Evolutionary conservation across 352 stramenopile species (phyloP), one percentile per base, ranked within the genome.

Genomic region (Globisporangium ultimum): DNA sequence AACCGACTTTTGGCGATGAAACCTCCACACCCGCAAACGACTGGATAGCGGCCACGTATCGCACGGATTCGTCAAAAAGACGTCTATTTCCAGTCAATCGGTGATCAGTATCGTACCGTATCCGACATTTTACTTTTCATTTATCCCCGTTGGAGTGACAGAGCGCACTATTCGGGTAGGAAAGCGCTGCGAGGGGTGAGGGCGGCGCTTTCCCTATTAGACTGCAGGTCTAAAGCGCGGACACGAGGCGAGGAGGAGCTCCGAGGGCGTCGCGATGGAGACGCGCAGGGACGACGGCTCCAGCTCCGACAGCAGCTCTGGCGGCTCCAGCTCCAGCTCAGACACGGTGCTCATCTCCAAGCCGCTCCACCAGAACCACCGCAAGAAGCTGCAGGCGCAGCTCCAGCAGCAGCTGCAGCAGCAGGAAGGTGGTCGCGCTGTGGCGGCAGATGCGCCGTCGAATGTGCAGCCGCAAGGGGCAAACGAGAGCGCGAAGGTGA

Each of bases 311-410:
- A 82, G 71, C 61, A 79, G 76, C 58, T 80, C 72, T 20, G 86
- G 76, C 55, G 86, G 76, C 55, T 87, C 78, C 34, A 78, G 67
- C 48, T 77, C 69, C n/a, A 87, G 81, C 64, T 87, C 77, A 36
- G 75, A 92, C 70, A 84, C 76, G 28, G 82, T 92, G 64, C 72
- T 92, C 11, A 88, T 92, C 52, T 79, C 80, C 49, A 84, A 82
- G 48, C 75, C 77, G 51, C 72, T 88, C 42, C 71, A 85, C 53
- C 73, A 89, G 55, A 77, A 76, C 36, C 68, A 77, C 47, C 77
- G 80, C 61, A 72, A 83, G 55, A 84, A 88, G 51, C 72, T 88
- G 56, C 74, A 79, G 48, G 63, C 65, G 46, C 73, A 87, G 62
- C 58, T 83, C 15, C 65, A 83, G 24, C 67, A 82, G 59, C 55